Percentiles rank a stretch among this genome's conserved stretches.
phyloP scores from a whole-genome alignment of 352 stramenopile species.

The Globisporangium viniferum region DNA sequence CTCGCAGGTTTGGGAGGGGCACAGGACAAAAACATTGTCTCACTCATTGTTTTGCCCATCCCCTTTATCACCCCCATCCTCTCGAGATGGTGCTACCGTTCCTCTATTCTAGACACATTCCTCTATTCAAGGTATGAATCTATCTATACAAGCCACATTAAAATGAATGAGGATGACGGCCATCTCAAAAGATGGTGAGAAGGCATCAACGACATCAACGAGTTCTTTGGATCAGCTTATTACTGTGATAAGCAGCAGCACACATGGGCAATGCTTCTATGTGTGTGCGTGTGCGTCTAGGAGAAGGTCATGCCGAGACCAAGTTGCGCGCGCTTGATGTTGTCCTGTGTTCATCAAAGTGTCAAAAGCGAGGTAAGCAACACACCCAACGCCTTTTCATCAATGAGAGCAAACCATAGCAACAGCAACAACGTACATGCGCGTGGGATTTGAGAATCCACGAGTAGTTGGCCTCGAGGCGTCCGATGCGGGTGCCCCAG shows the following conservation, averaged over 20 bases:
- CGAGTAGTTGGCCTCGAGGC: conserved; percentile 91
- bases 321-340: conserved; percentile 83
- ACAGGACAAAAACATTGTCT: neutral
- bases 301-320: conserved; percentile 84
- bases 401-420: neutral
- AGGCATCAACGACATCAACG: neutral
- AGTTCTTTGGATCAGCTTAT: neutral
- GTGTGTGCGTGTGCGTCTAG: conserved; percentile 27
- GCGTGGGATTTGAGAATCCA: conserved; percentile 84
- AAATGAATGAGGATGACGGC: neutral
- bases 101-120: neutral
- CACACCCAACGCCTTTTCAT: neutral
- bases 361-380: conserved; percentile 4
- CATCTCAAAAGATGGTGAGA: neutral
- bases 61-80: neutral
- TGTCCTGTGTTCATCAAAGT: conserved; percentile 48
- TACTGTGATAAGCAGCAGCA: neutral
- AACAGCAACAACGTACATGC: conserved; percentile 42
- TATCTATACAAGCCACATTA: neutral
- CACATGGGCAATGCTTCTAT: neutral
- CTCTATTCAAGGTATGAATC: neutral
- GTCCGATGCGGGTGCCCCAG: conserved; percentile 81
- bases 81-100: neutral
- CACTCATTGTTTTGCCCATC: neutral
- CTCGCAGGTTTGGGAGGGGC: neutral